These are phyloP conservation scores for Hygrocybe punicea DNA, from an alignment of 768 basidiomycete genomes.

Conservation along the genomic window DNA sequence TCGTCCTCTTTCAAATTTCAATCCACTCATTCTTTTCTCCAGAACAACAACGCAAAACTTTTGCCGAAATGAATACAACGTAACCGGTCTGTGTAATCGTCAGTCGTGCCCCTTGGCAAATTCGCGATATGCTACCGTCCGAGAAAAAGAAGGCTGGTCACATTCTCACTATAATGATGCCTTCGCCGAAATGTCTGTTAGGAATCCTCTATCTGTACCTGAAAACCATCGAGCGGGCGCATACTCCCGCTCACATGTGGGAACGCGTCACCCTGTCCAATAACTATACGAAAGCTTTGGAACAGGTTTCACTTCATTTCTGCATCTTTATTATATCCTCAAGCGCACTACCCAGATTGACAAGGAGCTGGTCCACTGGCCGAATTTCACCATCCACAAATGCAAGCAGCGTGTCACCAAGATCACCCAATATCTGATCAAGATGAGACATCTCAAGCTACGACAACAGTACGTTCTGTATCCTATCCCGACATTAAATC, in stretches of 20 bases:
- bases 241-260: constrained; percentile 97
- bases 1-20: neutral
- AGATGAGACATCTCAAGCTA: constrained; percentile 89
- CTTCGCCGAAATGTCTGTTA: constrained; percentile 22
- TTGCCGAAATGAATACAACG: constrained; percentile 98
- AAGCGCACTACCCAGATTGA: constrained; percentile 64
- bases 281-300: constrained; percentile 91
- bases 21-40: constrained; percentile 7
- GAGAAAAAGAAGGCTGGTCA: constrained; percentile 82
- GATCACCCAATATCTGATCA: constrained; percentile 98
- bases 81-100: constrained; percentile 91
- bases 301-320: constrained; percentile 61
- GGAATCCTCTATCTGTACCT: constrained; percentile 90
- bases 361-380: constrained; percentile 94
- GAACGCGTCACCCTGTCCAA: constrained; percentile 89
- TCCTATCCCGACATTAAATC: neutral
- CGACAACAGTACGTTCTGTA: constrained; percentile 67
- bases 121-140: constrained; percentile 95
- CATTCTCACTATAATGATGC: neutral
- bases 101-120: constrained; percentile 98
- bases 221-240: constrained; percentile 97
- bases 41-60: constrained; percentile 97
- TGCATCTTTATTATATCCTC: neutral
- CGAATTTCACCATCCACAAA: constrained; percentile 94
- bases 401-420: constrained; percentile 99